Conservation (phyloP, 441 rosid species). For the Hura crepitans region DNA sequence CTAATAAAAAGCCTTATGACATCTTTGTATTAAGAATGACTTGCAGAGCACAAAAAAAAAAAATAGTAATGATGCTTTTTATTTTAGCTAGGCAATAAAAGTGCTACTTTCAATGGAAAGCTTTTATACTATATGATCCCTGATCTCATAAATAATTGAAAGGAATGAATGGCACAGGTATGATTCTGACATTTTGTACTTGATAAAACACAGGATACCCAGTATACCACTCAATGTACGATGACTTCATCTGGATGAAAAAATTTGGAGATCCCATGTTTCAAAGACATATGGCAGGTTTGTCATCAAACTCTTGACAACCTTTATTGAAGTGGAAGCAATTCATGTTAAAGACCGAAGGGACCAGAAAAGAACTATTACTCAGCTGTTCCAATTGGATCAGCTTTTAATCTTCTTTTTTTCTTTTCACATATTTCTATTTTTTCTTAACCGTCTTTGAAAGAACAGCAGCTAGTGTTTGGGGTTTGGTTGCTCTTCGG, state of each 20-base stretch:
- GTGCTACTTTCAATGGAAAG: background rate
- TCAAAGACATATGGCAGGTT: conserved; percentile 73
- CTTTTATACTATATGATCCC: background rate
- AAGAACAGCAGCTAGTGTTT: conserved; percentile 53
- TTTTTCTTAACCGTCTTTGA: background rate
- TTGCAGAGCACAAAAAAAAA: background rate
- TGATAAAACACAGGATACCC: conserved; percentile 52
- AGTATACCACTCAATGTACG: conserved; percentile 86
- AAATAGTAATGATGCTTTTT: background rate
- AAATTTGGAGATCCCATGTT: conserved; percentile 76
- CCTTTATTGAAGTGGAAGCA: conserved; percentile 8
- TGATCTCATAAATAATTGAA: background rate
- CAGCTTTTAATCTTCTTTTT: background rate
- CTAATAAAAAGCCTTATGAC: background rate
- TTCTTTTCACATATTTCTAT: background rate
- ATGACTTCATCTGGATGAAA: conserved; percentile 80
- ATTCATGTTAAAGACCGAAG: background rate
- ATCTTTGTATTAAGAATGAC: background rate
- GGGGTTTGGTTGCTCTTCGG: conserved; percentile 72
- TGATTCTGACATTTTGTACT: conserved; percentile 3
- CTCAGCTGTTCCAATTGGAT: background rate
- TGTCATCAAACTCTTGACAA: conserved; percentile 8
- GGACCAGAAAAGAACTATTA: background rate
- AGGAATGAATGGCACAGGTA: background rate
- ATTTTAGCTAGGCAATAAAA: conserved; percentile 7